phyloP scores from a whole-genome alignment of 2,329 filamentous ascomycete genomes.

The Neopestalotiopsis clavispora region DNA sequence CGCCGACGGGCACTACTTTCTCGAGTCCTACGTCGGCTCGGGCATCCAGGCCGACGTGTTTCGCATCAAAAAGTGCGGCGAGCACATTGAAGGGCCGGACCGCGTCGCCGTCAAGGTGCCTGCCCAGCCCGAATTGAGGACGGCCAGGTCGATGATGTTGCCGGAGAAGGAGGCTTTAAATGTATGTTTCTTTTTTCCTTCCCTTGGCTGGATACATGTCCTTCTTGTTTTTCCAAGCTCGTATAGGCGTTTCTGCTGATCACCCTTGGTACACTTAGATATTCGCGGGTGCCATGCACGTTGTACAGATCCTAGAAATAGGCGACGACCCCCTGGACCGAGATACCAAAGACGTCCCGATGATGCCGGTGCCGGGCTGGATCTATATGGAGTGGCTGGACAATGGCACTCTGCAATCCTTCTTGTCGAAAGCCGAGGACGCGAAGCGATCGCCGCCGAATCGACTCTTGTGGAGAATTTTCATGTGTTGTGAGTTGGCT shows the following conservation, averaged over 20 bases:
- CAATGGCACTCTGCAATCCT: slow-evolving; percentile 7
- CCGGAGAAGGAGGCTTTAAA: background rate
- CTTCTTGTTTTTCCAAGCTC: no score
- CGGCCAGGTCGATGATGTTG: background rate
- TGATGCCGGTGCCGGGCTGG: background rate
- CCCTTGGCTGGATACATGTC: no score
- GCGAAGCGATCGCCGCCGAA: slow-evolving; percentile 1
- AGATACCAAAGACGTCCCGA: background rate
- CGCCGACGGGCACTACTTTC: slow-evolving; percentile 4
- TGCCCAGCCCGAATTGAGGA: background rate
- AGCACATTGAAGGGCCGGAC: background rate
- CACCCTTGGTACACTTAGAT: background rate
- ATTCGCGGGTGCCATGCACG: background rate
- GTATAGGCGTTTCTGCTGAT: background rate
- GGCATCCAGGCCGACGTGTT: background rate
- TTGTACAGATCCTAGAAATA: background rate
- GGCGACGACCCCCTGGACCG: background rate
- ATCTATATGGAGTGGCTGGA: slow-evolving; percentile 17
- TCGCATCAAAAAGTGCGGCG: background rate
- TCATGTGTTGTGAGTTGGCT: slow-evolving; percentile 7
- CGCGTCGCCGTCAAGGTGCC: slow-evolving; percentile 10
- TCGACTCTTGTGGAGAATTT: slow-evolving; percentile 14
- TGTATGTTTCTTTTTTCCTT: background rate
- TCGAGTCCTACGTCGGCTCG: slow-evolving; percentile 11
- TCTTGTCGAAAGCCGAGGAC: background rate